phyloP scores from a whole-genome alignment of 2,329 filamentous ascomycete genomes.

The Aureobasidium sp. region DNA sequence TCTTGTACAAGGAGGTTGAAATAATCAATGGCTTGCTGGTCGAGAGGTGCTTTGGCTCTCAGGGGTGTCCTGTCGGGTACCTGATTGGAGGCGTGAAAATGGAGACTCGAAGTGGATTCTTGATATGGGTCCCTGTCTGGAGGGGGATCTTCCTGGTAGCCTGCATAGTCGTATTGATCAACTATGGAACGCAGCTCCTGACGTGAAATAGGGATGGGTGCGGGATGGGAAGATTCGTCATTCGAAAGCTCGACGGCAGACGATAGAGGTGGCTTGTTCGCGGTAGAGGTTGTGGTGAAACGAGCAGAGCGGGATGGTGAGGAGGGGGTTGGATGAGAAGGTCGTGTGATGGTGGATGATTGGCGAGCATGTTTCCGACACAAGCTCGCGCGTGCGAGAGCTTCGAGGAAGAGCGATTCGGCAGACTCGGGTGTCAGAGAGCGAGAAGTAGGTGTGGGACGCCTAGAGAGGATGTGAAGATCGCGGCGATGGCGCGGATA shows the following conservation, averaged over 20 bases:
- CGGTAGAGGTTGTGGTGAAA: not conserved
- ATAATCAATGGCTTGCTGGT: conserved; percentile 3
- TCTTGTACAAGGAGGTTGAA: not conserved
- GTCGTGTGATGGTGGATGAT: conserved; percentile 15
- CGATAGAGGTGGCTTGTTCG: not conserved
- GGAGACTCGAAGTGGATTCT: not conserved
- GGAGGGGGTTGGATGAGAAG: not conserved
- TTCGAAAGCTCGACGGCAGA: not conserved
- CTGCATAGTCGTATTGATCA: conserved; percentile 27
- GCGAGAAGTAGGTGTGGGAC: not conserved
- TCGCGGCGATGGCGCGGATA: not conserved
- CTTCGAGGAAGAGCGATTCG: conserved; percentile 14
- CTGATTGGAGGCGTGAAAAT: not conserved
- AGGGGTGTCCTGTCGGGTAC: not conserved
- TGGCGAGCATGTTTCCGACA: conserved; percentile 14
- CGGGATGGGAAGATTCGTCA: not conserved
- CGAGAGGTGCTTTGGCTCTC: not conserved
- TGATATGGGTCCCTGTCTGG: not conserved
- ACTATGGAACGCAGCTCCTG: conserved; percentile 43
- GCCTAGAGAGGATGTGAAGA: not conserved
- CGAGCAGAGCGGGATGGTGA: not conserved
- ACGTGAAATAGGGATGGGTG: conserved; percentile 25
- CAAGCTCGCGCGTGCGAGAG: conserved; percentile 13
- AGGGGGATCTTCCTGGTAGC: not conserved
- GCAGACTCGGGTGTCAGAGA: conserved; percentile 8